Evolutionary conservation across 176 grass and related monocot genomes (phyloP).

Genomic region (Phoenix roebelenii): DNA sequence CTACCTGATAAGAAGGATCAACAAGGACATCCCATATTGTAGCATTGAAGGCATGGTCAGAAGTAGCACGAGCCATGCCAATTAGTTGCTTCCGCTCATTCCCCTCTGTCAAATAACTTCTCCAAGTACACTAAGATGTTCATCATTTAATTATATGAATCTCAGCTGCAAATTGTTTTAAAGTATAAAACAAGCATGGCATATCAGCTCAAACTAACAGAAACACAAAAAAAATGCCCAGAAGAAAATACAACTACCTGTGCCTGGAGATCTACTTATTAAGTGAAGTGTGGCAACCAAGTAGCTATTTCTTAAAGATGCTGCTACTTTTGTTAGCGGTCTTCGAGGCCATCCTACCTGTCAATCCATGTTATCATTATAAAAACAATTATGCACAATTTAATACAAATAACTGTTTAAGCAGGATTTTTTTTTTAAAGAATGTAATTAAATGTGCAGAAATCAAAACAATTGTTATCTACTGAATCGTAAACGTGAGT

Average conservation of each 20-base stretch:
- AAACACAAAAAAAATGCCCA: not conserved
- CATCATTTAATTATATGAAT: constrained; percentile 66
- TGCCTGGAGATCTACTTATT: constrained; percentile 33
- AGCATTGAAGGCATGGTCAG: constrained; percentile 97
- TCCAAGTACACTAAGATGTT: constrained; percentile 90
- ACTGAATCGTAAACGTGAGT: too few species aligned
- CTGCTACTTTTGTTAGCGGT: constrained; percentile 78
- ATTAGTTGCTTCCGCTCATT: constrained; percentile 69
- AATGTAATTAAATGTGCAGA: too few species aligned
- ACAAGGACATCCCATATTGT: constrained; percentile 99
- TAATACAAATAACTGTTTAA: too few species aligned
- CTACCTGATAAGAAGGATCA: constrained; percentile 91
- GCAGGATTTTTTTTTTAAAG: too few species aligned
- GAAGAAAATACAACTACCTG: constrained; percentile 21
- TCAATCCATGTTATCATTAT: constrained; percentile 21
- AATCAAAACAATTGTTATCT: too few species aligned
- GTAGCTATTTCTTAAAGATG: constrained; percentile 92
- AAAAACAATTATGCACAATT: not conserved
- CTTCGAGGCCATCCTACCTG: constrained; percentile 98
- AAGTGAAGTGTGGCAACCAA: constrained; percentile 88
- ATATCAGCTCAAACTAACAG: constrained; percentile 6
- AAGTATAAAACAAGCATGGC: not conserved
- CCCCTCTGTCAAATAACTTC: constrained; percentile 98
- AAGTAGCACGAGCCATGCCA: constrained; percentile 95
- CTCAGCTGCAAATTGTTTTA: constrained; percentile 25